These are phyloP conservation scores for Thalia dealbata DNA, from an alignment of 176 grass and related monocot species.

Conservation along the genomic window DNA sequence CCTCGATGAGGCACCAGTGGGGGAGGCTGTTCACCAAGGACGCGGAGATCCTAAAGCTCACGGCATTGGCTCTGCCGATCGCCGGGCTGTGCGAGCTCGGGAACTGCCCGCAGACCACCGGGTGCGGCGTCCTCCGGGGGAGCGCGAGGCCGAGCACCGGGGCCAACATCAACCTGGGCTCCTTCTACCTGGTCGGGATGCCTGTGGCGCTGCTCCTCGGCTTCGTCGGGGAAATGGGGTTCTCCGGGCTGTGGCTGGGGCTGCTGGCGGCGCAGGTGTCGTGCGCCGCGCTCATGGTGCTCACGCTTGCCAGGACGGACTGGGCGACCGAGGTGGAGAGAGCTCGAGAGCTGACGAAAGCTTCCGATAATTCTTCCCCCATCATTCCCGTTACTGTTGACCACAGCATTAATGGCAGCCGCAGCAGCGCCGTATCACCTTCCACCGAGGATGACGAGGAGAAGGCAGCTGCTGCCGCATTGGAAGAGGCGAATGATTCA, in stretches of 20 bases:
- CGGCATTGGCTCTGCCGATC: slow-evolving; percentile 73
- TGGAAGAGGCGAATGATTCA: neutral
- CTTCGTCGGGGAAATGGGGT: slow-evolving; percentile 58
- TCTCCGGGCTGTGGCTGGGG: slow-evolving; percentile 81
- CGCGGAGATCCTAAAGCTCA: slow-evolving; percentile 48
- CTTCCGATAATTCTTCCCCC: neutral
- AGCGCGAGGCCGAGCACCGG: slow-evolving; percentile 62
- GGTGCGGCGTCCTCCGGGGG: slow-evolving; percentile 82
- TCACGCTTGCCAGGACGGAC: slow-evolving; percentile 46
- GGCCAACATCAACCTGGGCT: slow-evolving; percentile 74
- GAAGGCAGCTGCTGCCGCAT: neutral
- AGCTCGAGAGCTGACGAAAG: slow-evolving; percentile 50
- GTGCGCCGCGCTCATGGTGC: slow-evolving; percentile 68
- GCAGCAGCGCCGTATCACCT: neutral
- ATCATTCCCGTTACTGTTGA: neutral
- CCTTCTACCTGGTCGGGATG: slow-evolving; percentile 97
- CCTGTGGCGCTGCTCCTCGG: slow-evolving; percentile 62
- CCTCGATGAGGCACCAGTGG: slow-evolving; percentile 58
- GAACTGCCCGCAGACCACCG: slow-evolving; percentile 85
- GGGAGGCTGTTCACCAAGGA: slow-evolving; percentile 77
- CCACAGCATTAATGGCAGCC: too few species aligned
- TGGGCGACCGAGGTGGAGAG: slow-evolving; percentile 63
- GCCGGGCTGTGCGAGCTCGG: slow-evolving; percentile 93
- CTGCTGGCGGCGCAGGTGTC: slow-evolving; percentile 75
- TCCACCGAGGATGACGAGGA: neutral